Conservation (phyloP, 805 yeast species). For the Priceomyces carsonii region DNA sequence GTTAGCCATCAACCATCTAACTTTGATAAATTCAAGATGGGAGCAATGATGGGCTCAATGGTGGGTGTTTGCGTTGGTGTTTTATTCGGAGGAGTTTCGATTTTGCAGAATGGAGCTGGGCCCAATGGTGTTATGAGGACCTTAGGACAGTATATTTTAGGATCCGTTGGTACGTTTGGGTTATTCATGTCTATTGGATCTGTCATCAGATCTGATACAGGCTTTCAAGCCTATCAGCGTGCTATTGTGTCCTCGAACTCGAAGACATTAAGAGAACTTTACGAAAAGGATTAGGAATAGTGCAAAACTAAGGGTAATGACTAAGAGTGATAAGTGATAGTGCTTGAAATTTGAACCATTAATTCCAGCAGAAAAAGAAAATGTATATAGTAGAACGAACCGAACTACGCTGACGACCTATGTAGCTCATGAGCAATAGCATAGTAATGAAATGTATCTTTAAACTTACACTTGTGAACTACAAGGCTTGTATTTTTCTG, state of each 20-base stretch:
- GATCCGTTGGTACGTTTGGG: conserved; percentile 96
- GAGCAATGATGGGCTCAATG: conserved; percentile 90
- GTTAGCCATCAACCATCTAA: conserved; percentile 67
- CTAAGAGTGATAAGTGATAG: not conserved
- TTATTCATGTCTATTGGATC: conserved; percentile 96
- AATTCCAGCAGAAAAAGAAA: too few relatives aligned
- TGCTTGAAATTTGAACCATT: not conserved
- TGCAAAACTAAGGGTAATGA: not conserved
- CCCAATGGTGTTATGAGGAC: conserved; percentile 97
- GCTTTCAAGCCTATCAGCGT: conserved; percentile 29
- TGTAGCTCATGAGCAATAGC: conserved; percentile 1
- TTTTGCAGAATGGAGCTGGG: conserved; percentile 93
- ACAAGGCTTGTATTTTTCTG: not conserved
- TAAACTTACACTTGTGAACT: not conserved
- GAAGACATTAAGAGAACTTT: conserved; percentile 28
- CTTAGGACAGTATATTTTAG: conserved; percentile 92
- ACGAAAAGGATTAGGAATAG: conserved; percentile 12
- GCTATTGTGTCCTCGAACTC: conserved; percentile 29
- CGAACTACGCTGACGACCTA: not conserved
- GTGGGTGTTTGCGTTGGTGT: conserved; percentile 95
- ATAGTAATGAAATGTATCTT: conserved; percentile 1
- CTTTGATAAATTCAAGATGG: conserved; percentile 98
- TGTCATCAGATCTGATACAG: conserved; percentile 75
- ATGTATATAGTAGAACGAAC: conserved; percentile 1
- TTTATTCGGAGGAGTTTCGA: conserved; percentile 89